Evolutionary conservation across 2,329 filamentous ascomycete species (phyloP).

Genomic region (Cercospora zeae-maydis): DNA sequence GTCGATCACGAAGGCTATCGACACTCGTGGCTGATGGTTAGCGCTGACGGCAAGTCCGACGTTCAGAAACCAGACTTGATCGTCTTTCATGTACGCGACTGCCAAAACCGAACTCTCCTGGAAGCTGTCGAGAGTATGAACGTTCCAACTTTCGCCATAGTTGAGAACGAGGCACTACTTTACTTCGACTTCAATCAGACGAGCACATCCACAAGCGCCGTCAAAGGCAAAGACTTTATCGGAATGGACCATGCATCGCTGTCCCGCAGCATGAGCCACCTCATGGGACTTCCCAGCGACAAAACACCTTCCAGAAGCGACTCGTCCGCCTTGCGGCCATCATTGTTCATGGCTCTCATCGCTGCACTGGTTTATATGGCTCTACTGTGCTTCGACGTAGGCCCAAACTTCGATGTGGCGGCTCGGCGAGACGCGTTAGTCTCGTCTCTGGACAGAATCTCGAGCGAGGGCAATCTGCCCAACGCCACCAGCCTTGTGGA

Average conservation of each 20-base stretch:
- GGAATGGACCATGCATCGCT: background rate
- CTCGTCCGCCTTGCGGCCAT: too few relatives aligned
- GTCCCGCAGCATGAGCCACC: background rate
- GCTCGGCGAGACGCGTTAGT: slow-evolving; percentile 24
- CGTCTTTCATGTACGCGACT: slow-evolving; percentile 14
- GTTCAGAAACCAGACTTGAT: slow-evolving; percentile 18
- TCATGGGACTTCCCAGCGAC: background rate
- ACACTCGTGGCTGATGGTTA: slow-evolving; percentile 18
- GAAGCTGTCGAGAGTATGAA: slow-evolving; percentile 13
- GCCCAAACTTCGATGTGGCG: slow-evolving; percentile 1
- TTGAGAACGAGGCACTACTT: background rate
- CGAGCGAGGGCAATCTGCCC: slow-evolving; percentile 8
- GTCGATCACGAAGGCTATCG: slow-evolving; percentile 19
- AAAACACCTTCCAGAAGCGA: background rate
- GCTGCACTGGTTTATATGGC: background rate
- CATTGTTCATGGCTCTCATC: background rate
- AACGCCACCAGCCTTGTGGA: slow-evolving; percentile 25
- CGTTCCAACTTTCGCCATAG: background rate
- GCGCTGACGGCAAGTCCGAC: slow-evolving; percentile 18
- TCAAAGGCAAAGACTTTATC: background rate
- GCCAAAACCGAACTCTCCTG: background rate
- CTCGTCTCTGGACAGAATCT: slow-evolving; percentile 18
- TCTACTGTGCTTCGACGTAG: background rate
- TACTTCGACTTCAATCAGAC: background rate
- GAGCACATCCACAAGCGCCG: background rate